Conservation (phyloP, 495 filamentous ascomycete genomes). For the Penicillium tannophilum region DNA sequence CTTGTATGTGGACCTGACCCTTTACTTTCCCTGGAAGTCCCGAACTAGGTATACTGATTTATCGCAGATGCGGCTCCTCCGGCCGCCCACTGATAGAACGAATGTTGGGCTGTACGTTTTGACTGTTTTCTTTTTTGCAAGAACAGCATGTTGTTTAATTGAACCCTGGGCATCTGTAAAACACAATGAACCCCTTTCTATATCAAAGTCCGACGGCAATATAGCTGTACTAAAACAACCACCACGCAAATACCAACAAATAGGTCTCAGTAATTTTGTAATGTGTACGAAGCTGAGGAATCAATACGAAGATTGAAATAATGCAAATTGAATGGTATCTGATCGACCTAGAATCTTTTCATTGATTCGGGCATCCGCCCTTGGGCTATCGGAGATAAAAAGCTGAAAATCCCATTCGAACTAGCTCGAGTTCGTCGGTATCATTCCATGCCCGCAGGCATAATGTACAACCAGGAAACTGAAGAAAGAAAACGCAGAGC, state of each 20-base stretch:
- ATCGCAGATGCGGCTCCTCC: slow-evolving; percentile 22
- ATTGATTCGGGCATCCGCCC: slow-evolving; percentile 27
- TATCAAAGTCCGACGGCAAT: background rate
- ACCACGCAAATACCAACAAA: too few species aligned
- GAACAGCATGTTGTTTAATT: background rate
- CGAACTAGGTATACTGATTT: slow-evolving; percentile 12
- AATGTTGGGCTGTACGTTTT: background rate
- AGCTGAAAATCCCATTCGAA: slow-evolving; percentile 32
- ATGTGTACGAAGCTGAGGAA: background rate
- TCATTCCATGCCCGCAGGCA: slow-evolving; percentile 70
- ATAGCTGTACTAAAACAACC: too few species aligned
- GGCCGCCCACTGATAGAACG: slow-evolving; percentile 19
- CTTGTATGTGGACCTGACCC: slow-evolving; percentile 59
- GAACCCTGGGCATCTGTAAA: background rate
- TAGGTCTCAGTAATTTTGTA: too few species aligned
- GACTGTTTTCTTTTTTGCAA: background rate
- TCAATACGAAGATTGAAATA: background rate
- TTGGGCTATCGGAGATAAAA: slow-evolving; percentile 33
- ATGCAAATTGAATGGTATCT: slow-evolving; percentile 3
- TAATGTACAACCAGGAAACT: slow-evolving; percentile 93
- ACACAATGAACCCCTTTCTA: background rate
- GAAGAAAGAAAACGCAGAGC: slow-evolving; percentile 71
- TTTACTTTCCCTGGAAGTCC: slow-evolving; percentile 12
- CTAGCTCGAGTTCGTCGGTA: slow-evolving; percentile 41
- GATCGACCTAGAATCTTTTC: slow-evolving; percentile 35